These are phyloP conservation scores for Ascomycota sp. DNA, from an alignment of 2,329 filamentous ascomycete genomes.

Conservation along the genomic window DNA sequence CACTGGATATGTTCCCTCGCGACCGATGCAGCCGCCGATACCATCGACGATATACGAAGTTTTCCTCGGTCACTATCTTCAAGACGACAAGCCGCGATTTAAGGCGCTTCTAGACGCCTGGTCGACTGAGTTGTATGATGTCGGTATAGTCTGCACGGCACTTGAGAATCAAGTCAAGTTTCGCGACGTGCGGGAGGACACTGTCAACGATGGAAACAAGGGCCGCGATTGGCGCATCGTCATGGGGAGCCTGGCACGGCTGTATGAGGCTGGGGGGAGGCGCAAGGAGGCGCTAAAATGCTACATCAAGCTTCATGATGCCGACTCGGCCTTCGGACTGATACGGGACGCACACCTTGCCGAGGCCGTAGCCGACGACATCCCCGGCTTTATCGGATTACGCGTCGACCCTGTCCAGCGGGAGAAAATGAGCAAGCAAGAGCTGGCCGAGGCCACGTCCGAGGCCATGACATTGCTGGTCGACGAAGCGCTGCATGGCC, in stretches of 20 bases:
- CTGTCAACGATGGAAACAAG: slow-evolving; percentile 46
- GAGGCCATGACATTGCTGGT: slow-evolving; percentile 76
- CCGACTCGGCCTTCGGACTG: slow-evolving; percentile 65
- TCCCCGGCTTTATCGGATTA: slow-evolving; percentile 68
- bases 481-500: slow-evolving; percentile 72
- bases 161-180: slow-evolving; percentile 66
- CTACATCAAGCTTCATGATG: slow-evolving; percentile 80
- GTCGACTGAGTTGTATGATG: slow-evolving; percentile 66
- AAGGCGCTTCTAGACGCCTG: slow-evolving; percentile 61
- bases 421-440: slow-evolving; percentile 38
- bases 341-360: slow-evolving; percentile 80
- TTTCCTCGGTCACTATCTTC: slow-evolving; percentile 71
- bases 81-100: slow-evolving; percentile 51
- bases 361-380: slow-evolving; percentile 71
- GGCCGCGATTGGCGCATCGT: slow-evolving; percentile 74
- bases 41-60: slow-evolving; percentile 71
- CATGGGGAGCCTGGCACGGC: slow-evolving; percentile 62
- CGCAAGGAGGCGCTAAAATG: slow-evolving; percentile 67
- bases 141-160: slow-evolving; percentile 49
- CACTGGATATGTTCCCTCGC: slow-evolving; percentile 55
- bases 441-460: slow-evolving; percentile 57
- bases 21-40: slow-evolving; percentile 56
- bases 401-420: slow-evolving; percentile 55
- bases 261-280: slow-evolving; percentile 63
- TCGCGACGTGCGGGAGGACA: slow-evolving; percentile 52